These are phyloP conservation scores for Cyberlindnera mrakii DNA, from an alignment of 805 yeast genomes.

Conservation along the genomic window DNA sequence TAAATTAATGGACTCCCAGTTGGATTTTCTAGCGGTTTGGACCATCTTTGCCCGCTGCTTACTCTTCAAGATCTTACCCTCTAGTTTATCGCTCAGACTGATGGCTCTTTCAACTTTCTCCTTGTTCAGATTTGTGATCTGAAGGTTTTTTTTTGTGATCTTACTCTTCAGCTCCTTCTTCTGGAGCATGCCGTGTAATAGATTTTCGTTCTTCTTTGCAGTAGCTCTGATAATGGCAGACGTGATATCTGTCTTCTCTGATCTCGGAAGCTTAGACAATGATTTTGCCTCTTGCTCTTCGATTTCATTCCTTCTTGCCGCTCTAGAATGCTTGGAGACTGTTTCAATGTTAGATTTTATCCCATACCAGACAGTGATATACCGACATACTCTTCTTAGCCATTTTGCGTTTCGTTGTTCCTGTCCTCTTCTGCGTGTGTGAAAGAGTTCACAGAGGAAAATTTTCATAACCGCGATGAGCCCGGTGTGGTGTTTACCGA, in stretches of 20 bases:
- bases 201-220: constrained; percentile 56
- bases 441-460: background rate
- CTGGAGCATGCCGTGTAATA: constrained; percentile 47
- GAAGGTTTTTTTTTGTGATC: constrained; percentile 23
- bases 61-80: constrained; percentile 59
- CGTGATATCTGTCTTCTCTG: constrained; percentile 51
- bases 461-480: constrained; percentile 1
- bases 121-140: constrained; percentile 28
- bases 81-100: constrained; percentile 47
- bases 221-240: constrained; percentile 64
- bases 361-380: background rate
- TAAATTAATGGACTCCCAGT: constrained; percentile 66
- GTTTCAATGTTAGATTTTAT: background rate
- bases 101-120: constrained; percentile 43
- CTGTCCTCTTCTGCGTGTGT: background rate
- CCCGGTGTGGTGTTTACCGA: no score
- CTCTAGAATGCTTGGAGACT: constrained; percentile 67
- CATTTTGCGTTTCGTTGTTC: constrained; percentile 7
- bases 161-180: constrained; percentile 27
- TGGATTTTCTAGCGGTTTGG: constrained; percentile 57
- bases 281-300: constrained; percentile 42
- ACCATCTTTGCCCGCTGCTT: constrained; percentile 58
- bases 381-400: constrained; percentile 22
- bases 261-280: constrained; percentile 49
- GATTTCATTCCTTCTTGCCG: constrained; percentile 64